These are phyloP conservation scores for Phytophthora citricola DNA, from an alignment of 352 stramenopile genomes.

Conservation along the genomic window DNA sequence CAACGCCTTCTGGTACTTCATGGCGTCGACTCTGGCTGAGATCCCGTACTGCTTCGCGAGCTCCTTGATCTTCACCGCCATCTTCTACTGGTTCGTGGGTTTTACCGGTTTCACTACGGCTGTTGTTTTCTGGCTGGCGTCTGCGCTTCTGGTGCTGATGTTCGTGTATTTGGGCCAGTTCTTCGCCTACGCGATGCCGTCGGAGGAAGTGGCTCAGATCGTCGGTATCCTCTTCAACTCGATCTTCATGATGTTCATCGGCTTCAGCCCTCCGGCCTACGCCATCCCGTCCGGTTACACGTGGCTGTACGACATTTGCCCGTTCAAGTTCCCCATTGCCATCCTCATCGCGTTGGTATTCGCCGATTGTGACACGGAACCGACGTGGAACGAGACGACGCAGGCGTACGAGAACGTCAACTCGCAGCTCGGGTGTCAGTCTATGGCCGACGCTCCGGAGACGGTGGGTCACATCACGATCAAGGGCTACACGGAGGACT, in stretches of 20 bases:
- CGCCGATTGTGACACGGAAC: slow-evolving; percentile 5
- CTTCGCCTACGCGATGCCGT: slow-evolving; percentile 12
- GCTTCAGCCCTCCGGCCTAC: slow-evolving; percentile 22
- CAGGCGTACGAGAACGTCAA: slow-evolving; percentile 16
- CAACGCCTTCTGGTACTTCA: slow-evolving; percentile 32
- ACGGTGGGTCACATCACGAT: slow-evolving; percentile 20
- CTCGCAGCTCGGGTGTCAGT: slow-evolving; percentile 19
- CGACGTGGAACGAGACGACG: slow-evolving; percentile 7
- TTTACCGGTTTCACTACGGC: slow-evolving; percentile 28
- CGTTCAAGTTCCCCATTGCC: slow-evolving; percentile 26
- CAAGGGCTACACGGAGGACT: slow-evolving; percentile 13
- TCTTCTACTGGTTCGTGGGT: slow-evolving; percentile 10
- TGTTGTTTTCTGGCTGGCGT: slow-evolving; percentile 34
- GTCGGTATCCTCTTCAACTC: slow-evolving; percentile 32
- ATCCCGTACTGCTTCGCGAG: slow-evolving; percentile 36
- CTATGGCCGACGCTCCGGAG: slow-evolving; percentile 8
- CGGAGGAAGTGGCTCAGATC: slow-evolving; percentile 17
- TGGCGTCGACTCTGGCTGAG: slow-evolving; percentile 19
- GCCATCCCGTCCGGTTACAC: slow-evolving; percentile 21
- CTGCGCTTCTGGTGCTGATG: slow-evolving; percentile 45
- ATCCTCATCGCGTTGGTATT: slow-evolving; percentile 31
- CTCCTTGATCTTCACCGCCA: slow-evolving; percentile 1
- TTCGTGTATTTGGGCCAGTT: slow-evolving; percentile 41
- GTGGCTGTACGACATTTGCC: slow-evolving; percentile 28
- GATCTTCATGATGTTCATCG: slow-evolving; percentile 41